These are phyloP conservation scores for Apophysomyces sp. DNA, from an alignment of 371 early-diverging fungal genomes.

Conservation along the genomic window DNA sequence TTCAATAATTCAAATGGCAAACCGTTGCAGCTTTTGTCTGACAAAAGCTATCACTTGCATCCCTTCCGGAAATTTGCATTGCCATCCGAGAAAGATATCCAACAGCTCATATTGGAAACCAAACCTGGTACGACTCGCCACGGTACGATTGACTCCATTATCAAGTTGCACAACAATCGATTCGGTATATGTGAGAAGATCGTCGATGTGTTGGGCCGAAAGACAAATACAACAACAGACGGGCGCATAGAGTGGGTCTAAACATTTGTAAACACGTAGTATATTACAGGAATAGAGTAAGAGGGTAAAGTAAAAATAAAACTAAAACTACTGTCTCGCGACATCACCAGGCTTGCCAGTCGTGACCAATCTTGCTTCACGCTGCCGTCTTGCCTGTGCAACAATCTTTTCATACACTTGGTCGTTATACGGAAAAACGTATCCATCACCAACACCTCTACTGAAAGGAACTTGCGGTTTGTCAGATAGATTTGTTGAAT, in stretches of 20 bases:
- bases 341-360: not conserved
- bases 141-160: not conserved
- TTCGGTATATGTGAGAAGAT: conserved; percentile 5
- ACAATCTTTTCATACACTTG: conserved; percentile 39
- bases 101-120: not conserved
- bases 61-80: conserved; percentile 78
- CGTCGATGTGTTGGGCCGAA: not conserved
- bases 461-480: conserved; percentile 29
- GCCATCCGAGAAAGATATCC: conserved; percentile 81
- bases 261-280: not conserved
- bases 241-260: not conserved
- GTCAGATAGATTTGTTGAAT: not conserved
- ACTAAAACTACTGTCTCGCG: too few species aligned
- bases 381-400: conserved; percentile 42
- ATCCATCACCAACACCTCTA: conserved; percentile 49
- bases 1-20: conserved; percentile 34
- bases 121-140: not conserved
- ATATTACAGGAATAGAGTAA: not conserved
- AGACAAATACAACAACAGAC: not conserved
- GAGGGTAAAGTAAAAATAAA: too few species aligned
- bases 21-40: conserved; percentile 34
- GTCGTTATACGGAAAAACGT: conserved; percentile 50
- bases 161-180: not conserved
- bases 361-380: not conserved
- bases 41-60: conserved; percentile 51